A percentile compares a stretch with the other conserved stretches of the same genome.
These are phyloP conservation scores for Quercus agrifolia DNA, from an alignment of 306 rosid genomes.

Conservation along the genomic window DNA sequence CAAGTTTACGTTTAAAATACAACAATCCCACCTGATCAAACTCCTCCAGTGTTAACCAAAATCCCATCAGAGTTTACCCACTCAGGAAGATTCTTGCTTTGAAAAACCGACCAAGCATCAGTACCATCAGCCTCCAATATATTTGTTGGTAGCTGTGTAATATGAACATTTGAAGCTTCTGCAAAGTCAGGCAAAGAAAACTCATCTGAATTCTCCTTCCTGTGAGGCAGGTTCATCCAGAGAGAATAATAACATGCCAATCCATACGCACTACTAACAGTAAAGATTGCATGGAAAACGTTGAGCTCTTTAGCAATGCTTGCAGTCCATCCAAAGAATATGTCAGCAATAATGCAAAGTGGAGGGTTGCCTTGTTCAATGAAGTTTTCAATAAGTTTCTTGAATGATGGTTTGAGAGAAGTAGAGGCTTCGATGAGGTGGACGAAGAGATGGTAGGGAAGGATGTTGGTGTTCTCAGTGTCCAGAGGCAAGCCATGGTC, in stretches of 20 bases:
- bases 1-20: slow-evolving; percentile 34
- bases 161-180: slow-evolving; percentile 43
- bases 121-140: slow-evolving; percentile 43
- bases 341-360: slow-evolving; percentile 46
- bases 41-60: slow-evolving; percentile 43
- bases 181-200: slow-evolving; percentile 54
- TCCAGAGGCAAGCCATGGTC: slow-evolving; percentile 48
- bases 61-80: slow-evolving; percentile 54
- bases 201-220: slow-evolving; percentile 8
- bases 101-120: slow-evolving; percentile 49
- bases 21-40: slow-evolving; percentile 45
- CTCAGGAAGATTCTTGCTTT: slow-evolving; percentile 20
- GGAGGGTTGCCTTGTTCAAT: background rate
- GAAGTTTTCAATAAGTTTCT: slow-evolving; percentile 25
- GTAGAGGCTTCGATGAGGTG: slow-evolving; percentile 52
- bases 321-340: slow-evolving; percentile 72
- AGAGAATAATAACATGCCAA: slow-evolving; percentile 64
- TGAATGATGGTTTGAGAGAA: slow-evolving; percentile 33
- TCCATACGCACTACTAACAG: slow-evolving; percentile 43
- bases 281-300: slow-evolving; percentile 46
- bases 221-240: slow-evolving; percentile 61
- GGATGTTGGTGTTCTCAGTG: slow-evolving; percentile 51
- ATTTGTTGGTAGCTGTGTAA: slow-evolving; percentile 41
- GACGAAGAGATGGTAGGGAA: slow-evolving; percentile 50
- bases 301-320: slow-evolving; percentile 44